Base-by-base conservation (phyloP, 176 grass and related monocot species). In the Juncus inflexus region DNA sequence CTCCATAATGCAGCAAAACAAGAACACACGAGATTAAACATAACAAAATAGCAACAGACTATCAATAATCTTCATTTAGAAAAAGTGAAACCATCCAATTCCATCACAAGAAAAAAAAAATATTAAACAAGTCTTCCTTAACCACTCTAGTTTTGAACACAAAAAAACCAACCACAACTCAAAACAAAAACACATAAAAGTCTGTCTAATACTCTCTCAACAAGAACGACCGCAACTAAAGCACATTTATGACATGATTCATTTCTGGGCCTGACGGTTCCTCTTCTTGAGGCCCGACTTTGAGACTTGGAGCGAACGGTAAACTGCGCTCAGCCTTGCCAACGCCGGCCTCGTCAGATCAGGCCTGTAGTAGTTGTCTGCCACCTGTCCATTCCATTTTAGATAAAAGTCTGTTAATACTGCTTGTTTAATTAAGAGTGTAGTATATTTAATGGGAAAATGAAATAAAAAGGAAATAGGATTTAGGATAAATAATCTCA, bases 211-310 rank as follows among this genome's bases (percentile, higher is more conserved):
- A 5, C 9, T 0, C 2, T 47, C 43, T 47, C 43, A 47, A 47
- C 1, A 28, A 28, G 19, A 28, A 7, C 15, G 13, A 69, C 12
- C 38, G n/a, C 5, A 19, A 41, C 49, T 39, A 69, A 58, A 58
- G 8, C 6, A 15, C 42, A 5, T 63, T 41, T 38, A 10, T 3
- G 28, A n/a, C 12, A 55, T 16, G 15, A 61, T 72, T 72, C 59
- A 45, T 37, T 70, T 73, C 61, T 66, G 41, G 53, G 65, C 59
- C 74, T 97, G 91, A 67, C 87, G 87, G 52, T 89, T 91, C 78
- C 82, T 91, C 82, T 91, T 99, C 85, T 92, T 92, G 41, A 67
- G 52, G 1, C 87, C 85, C 79, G 88, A 89, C 80, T 86, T 92
- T 56, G 94, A 60, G 15, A 92, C 80, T 82, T 89, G 79, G 64